Evolutionary conservation across 192 early-diverging fungal species (phyloP).

Genomic region (Backusella tarrabulga): DNA sequence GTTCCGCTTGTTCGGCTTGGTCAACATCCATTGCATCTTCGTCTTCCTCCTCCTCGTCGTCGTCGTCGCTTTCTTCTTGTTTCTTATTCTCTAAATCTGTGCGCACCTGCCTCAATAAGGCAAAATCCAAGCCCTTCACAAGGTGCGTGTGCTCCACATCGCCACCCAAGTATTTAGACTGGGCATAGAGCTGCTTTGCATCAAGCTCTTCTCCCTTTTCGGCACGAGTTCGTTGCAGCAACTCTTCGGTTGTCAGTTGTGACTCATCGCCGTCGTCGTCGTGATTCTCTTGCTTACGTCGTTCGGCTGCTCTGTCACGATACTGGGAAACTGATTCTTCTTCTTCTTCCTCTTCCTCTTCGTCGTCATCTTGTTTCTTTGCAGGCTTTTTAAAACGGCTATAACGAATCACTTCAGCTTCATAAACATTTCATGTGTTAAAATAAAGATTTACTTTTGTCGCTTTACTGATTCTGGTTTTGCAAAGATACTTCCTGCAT

Average conservation of each 20-base stretch:
- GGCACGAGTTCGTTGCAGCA: slow-evolving; percentile 47
- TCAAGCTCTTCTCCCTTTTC: slow-evolving; percentile 43
- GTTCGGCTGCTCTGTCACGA: slow-evolving; percentile 91
- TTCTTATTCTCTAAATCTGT: slow-evolving; percentile 47
- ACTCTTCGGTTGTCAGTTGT: slow-evolving; percentile 61
- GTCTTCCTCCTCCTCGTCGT: slow-evolving; percentile 33
- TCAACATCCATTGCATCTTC: slow-evolving; percentile 41
- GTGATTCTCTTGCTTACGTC: slow-evolving; percentile 48
- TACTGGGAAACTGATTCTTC: slow-evolving; percentile 46
- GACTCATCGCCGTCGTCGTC: slow-evolving; percentile 77
- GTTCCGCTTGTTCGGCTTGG: background rate
- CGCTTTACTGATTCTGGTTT: slow-evolving; percentile 43
- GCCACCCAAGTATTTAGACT: slow-evolving; percentile 89
- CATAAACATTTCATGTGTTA: background rate
- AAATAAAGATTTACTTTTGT: slow-evolving; percentile 37
- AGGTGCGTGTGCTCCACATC: slow-evolving; percentile 86
- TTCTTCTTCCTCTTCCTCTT: slow-evolving; percentile 12
- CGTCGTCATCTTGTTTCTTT: slow-evolving; percentile 21
- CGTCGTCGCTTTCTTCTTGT: slow-evolving; percentile 42
- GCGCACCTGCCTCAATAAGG: slow-evolving; percentile 72
- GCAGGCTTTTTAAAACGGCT: slow-evolving; percentile 11
- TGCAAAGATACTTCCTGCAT: slow-evolving; percentile 41
- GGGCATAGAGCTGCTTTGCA: slow-evolving; percentile 60
- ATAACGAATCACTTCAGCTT: background rate
- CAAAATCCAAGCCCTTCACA: slow-evolving; percentile 90